A percentile compares a stretch with the other conserved stretches of the same genome.
These are phyloP conservation scores for Rhizopogon rudus DNA, from an alignment of 768 basidiomycete genomes.

Conservation along the genomic window DNA sequence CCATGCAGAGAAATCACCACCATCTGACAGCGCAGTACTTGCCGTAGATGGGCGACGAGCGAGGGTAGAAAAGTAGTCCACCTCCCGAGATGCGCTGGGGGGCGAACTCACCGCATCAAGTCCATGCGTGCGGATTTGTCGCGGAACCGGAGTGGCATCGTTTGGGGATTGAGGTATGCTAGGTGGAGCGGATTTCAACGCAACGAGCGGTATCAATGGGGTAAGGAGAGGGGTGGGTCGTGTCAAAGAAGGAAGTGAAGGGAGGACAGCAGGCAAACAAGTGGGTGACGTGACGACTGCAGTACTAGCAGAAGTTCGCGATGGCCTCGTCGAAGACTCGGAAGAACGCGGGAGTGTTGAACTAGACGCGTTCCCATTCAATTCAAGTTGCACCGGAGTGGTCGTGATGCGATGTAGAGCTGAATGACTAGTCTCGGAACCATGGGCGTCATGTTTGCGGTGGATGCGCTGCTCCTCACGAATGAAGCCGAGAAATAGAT, in stretches of 20 bases:
- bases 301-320: constrained; percentile 22
- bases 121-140: constrained; percentile 39
- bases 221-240: constrained; percentile 53
- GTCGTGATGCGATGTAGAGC: constrained; percentile 19
- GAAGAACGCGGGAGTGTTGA: constrained; percentile 21
- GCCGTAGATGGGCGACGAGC: constrained; percentile 42
- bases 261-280: constrained; percentile 63
- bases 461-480: constrained; percentile 55
- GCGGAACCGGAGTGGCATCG: constrained; percentile 26
- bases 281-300: constrained; percentile 59
- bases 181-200: constrained; percentile 24
- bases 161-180: constrained; percentile 40
- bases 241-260: constrained; percentile 37
- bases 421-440: constrained; percentile 14
- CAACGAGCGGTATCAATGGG: constrained; percentile 50
- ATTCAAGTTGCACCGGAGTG: constrained; percentile 18
- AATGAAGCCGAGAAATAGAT: constrained; percentile 78
- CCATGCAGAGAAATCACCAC: constrained; percentile 42
- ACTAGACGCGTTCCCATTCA: constrained; percentile 13
- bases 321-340: constrained; percentile 22
- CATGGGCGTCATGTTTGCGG: constrained; percentile 26
- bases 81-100: constrained; percentile 23
- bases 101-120: constrained; percentile 28
- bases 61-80: constrained; percentile 52
- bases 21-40: constrained; percentile 38